Conservation (phyloP, 495 filamentous ascomycete genomes). For the Tuber umbilicatum region DNA sequence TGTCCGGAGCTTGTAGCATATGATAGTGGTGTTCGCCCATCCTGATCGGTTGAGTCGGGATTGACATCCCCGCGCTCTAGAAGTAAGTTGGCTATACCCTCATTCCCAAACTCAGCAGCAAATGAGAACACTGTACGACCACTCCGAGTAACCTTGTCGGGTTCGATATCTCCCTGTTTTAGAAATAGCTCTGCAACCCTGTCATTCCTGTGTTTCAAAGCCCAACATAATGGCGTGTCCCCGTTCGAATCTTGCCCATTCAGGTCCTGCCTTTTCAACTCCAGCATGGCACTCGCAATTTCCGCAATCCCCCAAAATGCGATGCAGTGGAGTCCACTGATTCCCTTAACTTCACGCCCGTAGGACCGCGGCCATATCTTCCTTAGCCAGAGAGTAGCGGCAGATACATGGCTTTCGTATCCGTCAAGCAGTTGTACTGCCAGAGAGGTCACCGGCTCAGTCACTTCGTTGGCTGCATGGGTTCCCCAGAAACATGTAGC, state of each 20-base stretch:
- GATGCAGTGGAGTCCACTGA: not conserved
- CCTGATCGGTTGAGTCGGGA: no score
- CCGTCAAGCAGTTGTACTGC: not conserved
- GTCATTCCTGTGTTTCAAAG: not conserved
- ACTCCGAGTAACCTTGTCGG: not conserved
- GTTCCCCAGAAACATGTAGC: not conserved
- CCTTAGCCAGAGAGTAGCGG: not conserved
- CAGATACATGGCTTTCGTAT: not conserved
- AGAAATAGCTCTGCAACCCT: not conserved
- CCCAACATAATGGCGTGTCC: no score
- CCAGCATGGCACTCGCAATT: not conserved
- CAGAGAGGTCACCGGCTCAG: not conserved
- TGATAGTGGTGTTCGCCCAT: no score
- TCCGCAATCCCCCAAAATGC: not conserved
- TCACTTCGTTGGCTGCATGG: not conserved
- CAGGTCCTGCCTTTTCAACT: not conserved
- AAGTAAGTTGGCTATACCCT: not conserved
- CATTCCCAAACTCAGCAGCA: not conserved
- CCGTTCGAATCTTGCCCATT: no score
- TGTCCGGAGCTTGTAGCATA: no score
- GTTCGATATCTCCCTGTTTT: not conserved
- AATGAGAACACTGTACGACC: not conserved
- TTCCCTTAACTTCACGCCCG: not conserved
- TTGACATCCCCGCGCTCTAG: no score
- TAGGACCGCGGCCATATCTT: rapidly evolving